phyloP scores from a whole-genome alignment of 495 filamentous ascomycete species.

The Annulohypoxylon maeteangense region DNA sequence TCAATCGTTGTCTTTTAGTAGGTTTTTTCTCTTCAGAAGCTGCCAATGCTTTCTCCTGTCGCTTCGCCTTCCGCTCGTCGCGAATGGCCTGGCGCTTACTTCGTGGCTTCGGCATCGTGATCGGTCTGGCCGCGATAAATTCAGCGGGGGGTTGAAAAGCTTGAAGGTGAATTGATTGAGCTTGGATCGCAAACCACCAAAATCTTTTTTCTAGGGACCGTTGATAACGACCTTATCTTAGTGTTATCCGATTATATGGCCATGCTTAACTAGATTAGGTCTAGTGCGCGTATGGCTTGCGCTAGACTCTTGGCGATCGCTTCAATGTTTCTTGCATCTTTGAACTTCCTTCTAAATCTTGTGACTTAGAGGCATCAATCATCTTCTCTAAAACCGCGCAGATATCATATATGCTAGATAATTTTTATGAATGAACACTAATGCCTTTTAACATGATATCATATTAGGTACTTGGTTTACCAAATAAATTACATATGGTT shows the following conservation, averaged over 20 bases:
- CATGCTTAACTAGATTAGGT: too few species aligned
- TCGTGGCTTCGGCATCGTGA: conserved; percentile 46
- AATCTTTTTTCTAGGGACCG: conserved; percentile 19
- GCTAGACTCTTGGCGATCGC: not conserved
- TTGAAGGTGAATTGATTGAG: not conserved
- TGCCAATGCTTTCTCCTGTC: conserved; percentile 46
- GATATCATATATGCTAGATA: too few species aligned
- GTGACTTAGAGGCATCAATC: too few species aligned
- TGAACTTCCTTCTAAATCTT: not conserved
- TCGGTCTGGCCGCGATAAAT: not conserved
- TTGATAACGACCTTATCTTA: conserved; percentile 37
- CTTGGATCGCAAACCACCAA: not conserved
- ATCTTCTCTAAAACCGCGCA: too few species aligned
- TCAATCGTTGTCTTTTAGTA: conserved; percentile 54
- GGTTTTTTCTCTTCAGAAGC: conserved; percentile 45
- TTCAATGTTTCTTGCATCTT: not conserved
- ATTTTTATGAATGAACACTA: too few species aligned
- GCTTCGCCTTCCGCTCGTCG: conserved; percentile 59
- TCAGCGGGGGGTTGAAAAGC: not conserved
- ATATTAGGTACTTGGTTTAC: too few species aligned
- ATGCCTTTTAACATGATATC: too few species aligned
- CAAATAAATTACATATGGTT: too few species aligned
- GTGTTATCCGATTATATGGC: not conserved
- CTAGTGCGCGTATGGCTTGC: not conserved
- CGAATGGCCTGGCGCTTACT: conserved; percentile 59